Percentiles rank a stretch among this genome's conserved stretches.
Evolutionary conservation across 495 filamentous ascomycete species (phyloP).

Genomic region (Platismatia glauca): DNA sequence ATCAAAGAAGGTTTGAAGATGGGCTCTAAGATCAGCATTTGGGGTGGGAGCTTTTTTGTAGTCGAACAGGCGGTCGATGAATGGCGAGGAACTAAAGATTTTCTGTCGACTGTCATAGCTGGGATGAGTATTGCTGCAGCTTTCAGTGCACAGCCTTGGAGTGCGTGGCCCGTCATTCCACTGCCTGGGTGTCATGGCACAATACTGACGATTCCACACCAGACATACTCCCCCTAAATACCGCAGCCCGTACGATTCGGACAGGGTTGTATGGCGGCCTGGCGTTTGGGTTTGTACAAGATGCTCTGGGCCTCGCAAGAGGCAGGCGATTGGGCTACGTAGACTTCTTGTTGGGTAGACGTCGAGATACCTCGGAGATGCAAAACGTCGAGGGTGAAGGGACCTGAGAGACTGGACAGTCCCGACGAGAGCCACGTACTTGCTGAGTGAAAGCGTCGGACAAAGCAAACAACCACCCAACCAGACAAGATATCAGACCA

Average conservation of each 20-base stretch:
- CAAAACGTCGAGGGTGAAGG: not conserved
- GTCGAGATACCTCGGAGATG: not conserved
- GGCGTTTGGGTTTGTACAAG: constrained; percentile 72
- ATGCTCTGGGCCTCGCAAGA: constrained; percentile 50
- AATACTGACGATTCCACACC: constrained; percentile 3
- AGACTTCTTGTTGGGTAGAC: constrained; percentile 48
- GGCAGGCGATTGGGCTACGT: constrained; percentile 66
- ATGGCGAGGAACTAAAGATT: constrained; percentile 57
- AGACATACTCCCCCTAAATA: constrained; percentile 77
- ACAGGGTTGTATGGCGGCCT: constrained; percentile 70
- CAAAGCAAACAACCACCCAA: not conserved
- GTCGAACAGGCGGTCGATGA: constrained; percentile 81
- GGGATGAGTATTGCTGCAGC: constrained; percentile 72
- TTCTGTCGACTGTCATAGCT: constrained; percentile 67
- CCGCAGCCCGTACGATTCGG: constrained; percentile 76
- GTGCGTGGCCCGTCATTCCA: constrained; percentile 40
- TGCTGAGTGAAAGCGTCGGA: not conserved
- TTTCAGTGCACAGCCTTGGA: constrained; percentile 64
- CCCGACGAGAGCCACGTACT: not conserved
- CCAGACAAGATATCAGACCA: too few species aligned
- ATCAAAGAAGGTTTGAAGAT: constrained; percentile 67
- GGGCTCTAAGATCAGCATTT: constrained; percentile 57
- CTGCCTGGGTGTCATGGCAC: too few species aligned
- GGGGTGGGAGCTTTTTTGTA: constrained; percentile 59
- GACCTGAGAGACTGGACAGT: too few species aligned